These are phyloP conservation scores for Calamus simplicifolius DNA, from an alignment of 176 grass and related monocot species.

Conservation along the genomic window DNA sequence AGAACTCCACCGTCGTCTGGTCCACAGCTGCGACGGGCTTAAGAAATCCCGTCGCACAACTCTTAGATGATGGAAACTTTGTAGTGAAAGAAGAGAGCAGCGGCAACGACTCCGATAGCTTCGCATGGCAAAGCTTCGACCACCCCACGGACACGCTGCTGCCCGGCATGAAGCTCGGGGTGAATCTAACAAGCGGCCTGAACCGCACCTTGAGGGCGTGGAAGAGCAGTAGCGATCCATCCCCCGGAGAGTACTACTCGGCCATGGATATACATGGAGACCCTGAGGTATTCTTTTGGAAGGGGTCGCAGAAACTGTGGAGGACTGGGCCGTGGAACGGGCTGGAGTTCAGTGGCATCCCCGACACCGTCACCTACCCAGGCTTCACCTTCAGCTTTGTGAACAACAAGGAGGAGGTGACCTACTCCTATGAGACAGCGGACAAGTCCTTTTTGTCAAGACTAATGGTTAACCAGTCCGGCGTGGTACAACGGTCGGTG, in stretches of 20 bases:
- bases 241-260: slow-evolving; percentile 25
- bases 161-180: slow-evolving; percentile 56
- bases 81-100: slow-evolving; percentile 15
- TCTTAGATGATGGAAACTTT: slow-evolving; percentile 40
- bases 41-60: slow-evolving; percentile 17
- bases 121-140: slow-evolving; percentile 67
- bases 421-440: slow-evolving; percentile 39
- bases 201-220: slow-evolving; percentile 44
- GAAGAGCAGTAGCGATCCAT: slow-evolving; percentile 48
- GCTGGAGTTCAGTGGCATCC: slow-evolving; percentile 52
- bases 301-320: slow-evolving; percentile 16
- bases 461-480: slow-evolving; percentile 28
- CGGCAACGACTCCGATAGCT: background rate
- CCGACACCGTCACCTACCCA: slow-evolving; percentile 28
- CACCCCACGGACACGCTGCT: slow-evolving; percentile 63
- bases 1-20: slow-evolving; percentile 31
- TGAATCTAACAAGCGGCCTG: slow-evolving; percentile 25
- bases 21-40: slow-evolving; percentile 13
- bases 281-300: slow-evolving; percentile 48
- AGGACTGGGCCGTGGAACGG: slow-evolving; percentile 53
- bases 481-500: slow-evolving; percentile 36
- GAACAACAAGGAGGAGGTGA: slow-evolving; percentile 33
- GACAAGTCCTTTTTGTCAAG: slow-evolving; percentile 33
- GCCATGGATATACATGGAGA: slow-evolving; percentile 43
- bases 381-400: slow-evolving; percentile 44